Conservation (phyloP, 2,329 filamentous ascomycete genomes). For the Plenodomus tracheiphilus region DNA sequence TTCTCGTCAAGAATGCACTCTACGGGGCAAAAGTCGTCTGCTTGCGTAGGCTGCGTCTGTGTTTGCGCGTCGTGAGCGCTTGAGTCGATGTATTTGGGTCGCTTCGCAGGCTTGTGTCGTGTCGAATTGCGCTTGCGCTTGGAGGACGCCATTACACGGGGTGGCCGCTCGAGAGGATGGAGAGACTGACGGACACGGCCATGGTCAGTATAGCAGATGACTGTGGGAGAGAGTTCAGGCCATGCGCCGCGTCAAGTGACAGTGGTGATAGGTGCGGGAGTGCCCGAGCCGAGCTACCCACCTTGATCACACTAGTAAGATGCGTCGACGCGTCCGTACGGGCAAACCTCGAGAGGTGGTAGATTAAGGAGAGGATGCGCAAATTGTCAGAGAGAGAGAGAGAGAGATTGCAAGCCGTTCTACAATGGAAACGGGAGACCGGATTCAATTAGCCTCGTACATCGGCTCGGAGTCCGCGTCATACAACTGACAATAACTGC, state of each 20-base stretch:
- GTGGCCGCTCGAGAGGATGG: constrained; percentile 7
- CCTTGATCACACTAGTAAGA: not conserved
- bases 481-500: no score
- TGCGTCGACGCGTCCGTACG: not conserved
- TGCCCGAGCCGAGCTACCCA: not conserved
- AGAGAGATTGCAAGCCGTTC: no score
- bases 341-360: no score
- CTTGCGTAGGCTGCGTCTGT: not conserved
- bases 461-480: no score
- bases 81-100: constrained; percentile 14
- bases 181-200: constrained; percentile 10
- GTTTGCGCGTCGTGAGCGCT: constrained; percentile 6
- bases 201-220: constrained; percentile 19
- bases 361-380: no score
- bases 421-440: no score
- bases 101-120: constrained; percentile 20
- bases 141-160: constrained; percentile 32
- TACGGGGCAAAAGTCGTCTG: constrained; percentile 10
- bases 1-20: constrained; percentile 21
- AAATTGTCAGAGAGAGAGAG: no score
- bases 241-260: constrained; percentile 2
- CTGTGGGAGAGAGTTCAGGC: not conserved
- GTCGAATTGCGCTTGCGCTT: constrained; percentile 26
- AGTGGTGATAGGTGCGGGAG: constrained; percentile 4
- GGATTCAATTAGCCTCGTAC: no score